Conservation (phyloP, 345 rosid species). For the Brassica cretica region DNA sequence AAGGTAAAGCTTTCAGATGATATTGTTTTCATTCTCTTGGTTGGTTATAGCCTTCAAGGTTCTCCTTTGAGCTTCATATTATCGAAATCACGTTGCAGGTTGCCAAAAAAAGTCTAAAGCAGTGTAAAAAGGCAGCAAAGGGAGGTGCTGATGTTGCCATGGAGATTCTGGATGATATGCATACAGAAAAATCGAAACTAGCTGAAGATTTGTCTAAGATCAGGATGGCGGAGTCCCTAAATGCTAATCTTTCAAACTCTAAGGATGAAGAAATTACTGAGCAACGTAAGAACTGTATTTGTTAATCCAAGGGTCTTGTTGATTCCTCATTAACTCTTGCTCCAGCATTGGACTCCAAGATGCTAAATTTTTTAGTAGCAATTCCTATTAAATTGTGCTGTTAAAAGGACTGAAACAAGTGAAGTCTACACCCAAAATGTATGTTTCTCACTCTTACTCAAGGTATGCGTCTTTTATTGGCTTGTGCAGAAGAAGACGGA, state of each 20-base stretch:
- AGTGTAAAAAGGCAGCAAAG: conserved; percentile 36
- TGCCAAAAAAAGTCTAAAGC: conserved; percentile 42
- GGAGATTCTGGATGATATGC: conserved; percentile 43
- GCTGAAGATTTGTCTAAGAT: conserved; percentile 76
- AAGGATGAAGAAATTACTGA: conserved; percentile 38
- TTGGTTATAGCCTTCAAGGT: conserved; percentile 9
- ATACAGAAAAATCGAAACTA: conserved; percentile 58
- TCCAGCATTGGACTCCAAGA: conserved; percentile 9
- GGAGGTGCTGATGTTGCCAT: conserved; percentile 39
- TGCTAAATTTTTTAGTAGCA: conserved; percentile 3
- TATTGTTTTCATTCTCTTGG: conserved; percentile 15
- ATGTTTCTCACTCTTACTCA: background rate
- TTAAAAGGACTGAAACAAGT: conserved; percentile 8
- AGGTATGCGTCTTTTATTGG: conserved; percentile 25
- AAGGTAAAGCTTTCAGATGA: conserved; percentile 46
- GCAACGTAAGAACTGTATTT: conserved; percentile 28
- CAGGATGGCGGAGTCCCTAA: conserved; percentile 59
- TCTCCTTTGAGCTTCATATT: conserved; percentile 12
- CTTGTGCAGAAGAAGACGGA: conserved; percentile 53
- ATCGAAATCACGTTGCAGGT: conserved; percentile 46
- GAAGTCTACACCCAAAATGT: background rate
- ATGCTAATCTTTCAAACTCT: conserved; percentile 35
- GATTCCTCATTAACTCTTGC: background rate
- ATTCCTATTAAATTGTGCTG: background rate
- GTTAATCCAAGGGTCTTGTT: background rate